phyloP scores from a whole-genome alignment of 768 basidiomycete species.

The Suillus alpinus region DNA sequence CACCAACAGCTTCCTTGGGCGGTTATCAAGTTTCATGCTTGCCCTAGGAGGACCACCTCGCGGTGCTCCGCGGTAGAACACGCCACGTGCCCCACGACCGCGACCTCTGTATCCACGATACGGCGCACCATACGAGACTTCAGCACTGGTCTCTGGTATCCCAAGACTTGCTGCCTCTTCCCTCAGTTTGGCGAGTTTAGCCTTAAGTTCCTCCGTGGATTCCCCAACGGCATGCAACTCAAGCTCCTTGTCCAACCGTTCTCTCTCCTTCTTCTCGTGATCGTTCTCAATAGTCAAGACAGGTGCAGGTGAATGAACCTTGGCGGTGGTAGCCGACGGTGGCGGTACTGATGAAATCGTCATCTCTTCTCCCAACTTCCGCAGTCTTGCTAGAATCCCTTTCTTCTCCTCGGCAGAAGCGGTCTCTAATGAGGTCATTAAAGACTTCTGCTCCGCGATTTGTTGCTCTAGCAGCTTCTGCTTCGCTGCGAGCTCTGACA shows the following conservation, averaged over 20 bases:
- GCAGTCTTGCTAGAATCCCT: conserved; percentile 69
- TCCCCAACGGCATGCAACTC: conserved; percentile 55
- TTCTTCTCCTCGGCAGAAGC: conserved; percentile 75
- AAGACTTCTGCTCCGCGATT: conserved; percentile 83
- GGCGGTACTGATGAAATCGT: conserved; percentile 34
- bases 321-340: conserved; percentile 25
- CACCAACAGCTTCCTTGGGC: conserved; percentile 76
- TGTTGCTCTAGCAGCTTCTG: conserved; percentile 76
- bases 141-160: conserved; percentile 46
- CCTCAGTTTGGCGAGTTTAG: conserved; percentile 72
- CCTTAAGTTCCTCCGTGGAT: conserved; percentile 69
- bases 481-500: conserved; percentile 63
- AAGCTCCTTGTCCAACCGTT: conserved; percentile 80
- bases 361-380: conserved; percentile 81
- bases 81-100: conserved; percentile 53
- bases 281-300: conserved; percentile 33
- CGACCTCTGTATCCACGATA: conserved; percentile 72
- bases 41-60: conserved; percentile 66
- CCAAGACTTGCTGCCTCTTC: conserved; percentile 82
- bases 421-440: conserved; percentile 68
- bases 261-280: conserved; percentile 54
- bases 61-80: conserved; percentile 56
- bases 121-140: conserved; percentile 36
- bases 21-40: conserved; percentile 89
- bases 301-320: conserved; percentile 27